Base-by-base conservation (phyloP, 805 yeast species). In the Wickerhamiella kazuoi region DNA sequence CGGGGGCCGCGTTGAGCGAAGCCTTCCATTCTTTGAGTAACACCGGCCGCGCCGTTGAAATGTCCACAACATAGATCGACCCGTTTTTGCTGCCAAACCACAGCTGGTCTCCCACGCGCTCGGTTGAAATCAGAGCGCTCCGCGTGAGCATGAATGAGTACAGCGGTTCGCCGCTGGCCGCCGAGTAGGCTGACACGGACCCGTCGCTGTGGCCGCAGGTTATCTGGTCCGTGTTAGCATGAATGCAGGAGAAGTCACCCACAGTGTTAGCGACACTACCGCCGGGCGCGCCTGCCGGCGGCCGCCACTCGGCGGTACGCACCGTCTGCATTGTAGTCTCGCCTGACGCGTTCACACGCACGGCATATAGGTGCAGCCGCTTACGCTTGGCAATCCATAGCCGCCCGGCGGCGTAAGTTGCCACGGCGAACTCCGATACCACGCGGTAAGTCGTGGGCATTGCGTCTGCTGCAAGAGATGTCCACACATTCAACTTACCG, bases 171-270 rank as follows among this genome's bases (percentile, higher is more conserved):
- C 26, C 21, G 14, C 20, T 23, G 16, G n/a, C 30, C 3, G 36
- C 16, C 3, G 21, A 19, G 16, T 35, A 40, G 3, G 24, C n/a
- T 3, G 39, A 31, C 7, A 40, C 20, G 13, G 30, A 28, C 3
- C 42, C 42, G 18, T 40, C 36, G n/a, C 26, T 40, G 26, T 40
- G 42, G 9, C 42, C 42, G 20, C 42, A 40, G 17, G 32, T 14
- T 4, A 33, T 16, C 4, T 8, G 16, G 5, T 21, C 18, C 5
- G 24, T 6, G 17, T 20, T 5, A 7, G 17, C 28, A 21, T 5
- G 11, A 7, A 33, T 33, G 17, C 35, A 20, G 4, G 17, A 19
- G 20, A 20, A 20, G 15, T 33, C 35, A 14, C 35, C 35, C 6
- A 15, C 15, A 7, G 35, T 33, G 18, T 16, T 21, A 8, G 24